Evolutionary conservation across 2,329 filamentous ascomycete species (phyloP), one percentile per base, ranked within the genome.

Genomic region (Lachnellula cervina): DNA sequence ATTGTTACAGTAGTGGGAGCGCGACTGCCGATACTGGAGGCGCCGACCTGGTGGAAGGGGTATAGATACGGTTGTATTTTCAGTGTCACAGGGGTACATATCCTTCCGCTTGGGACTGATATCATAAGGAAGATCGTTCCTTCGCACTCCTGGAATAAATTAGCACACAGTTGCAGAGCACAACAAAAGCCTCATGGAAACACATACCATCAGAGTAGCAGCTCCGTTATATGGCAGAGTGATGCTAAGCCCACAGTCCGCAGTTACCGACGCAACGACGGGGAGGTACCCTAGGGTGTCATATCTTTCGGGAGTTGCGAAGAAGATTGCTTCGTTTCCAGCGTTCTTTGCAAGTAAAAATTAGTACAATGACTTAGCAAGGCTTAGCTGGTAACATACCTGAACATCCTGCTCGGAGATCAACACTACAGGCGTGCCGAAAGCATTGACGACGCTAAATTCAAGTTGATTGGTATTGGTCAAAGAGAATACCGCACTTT

Each of bases 241-340:
- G 5, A 61, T 38, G 9, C 49, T 49, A 4, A 61, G 49, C n/a
- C 52, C 51, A 25, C 59, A 61, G 49, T 61, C 58, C 8, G 17
- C 2, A 28, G 56, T 58, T 16, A 61, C 17, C 8, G 51, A 38
- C 16, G 55, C 59, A 21, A 56, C 53, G 32, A 59, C 55, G 7
- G 59, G 57, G 44, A 54, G 38, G 19, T 54, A 52, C n/a, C 55
- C 55, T 21, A 55, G 43, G 13, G n/a, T 4, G 21, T 37, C 32
- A 40, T 51, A 56, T 46, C 40, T 48, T 3, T 28, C 34, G 16
- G 46, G 28, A 7, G 59, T 59, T n/a, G 59, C 42, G 52, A 61
- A 61, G 35, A 49, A 59, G 4, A 61, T 42, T 6, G 55, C 52
- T 43, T 61, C 59, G 46, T 61, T 59, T 4, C 59, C 59, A 8